Percentiles rank a stretch among this genome's conserved stretches.
phyloP scores from a whole-genome alignment of 2,329 filamentous ascomycete species.

The Herpomyces periplanetae region DNA sequence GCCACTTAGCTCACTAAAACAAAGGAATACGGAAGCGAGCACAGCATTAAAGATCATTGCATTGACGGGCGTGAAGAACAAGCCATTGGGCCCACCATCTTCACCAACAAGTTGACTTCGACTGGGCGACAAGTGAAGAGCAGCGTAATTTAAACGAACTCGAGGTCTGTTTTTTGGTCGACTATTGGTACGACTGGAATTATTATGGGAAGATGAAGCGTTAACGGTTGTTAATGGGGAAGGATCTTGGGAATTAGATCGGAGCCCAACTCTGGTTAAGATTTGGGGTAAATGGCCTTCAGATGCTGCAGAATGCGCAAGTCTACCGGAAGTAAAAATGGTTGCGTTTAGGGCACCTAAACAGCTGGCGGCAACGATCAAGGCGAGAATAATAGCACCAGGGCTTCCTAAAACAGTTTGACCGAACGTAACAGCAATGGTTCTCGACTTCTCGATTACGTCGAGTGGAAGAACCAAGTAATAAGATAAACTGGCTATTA shows the following conservation, averaged over 20 bases:
- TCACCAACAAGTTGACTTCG: conserved; percentile 13
- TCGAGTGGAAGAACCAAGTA: conserved; percentile 57
- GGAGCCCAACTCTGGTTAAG: conserved; percentile 42
- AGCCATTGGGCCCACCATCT: conserved; percentile 33
- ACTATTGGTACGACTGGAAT: conserved; percentile 1
- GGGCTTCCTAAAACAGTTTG: conserved; percentile 49
- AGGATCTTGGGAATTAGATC: not conserved
- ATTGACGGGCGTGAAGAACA: conserved; percentile 79
- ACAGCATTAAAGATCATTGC: conserved; percentile 44
- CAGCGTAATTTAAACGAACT: conserved; percentile 4
- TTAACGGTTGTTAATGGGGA: not conserved
- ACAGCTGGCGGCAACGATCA: conserved; percentile 63
- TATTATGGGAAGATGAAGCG: not conserved
- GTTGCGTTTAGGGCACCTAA: conserved; percentile 81
- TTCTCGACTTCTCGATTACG: conserved; percentile 53
- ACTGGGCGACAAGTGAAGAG: conserved; percentile 7
- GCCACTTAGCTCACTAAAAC: conserved; percentile 60
- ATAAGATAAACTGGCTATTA: conserved; percentile 69
- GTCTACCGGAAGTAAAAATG: conserved; percentile 59
- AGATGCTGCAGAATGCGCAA: conserved; percentile 75
- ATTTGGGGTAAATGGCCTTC: conserved; percentile 61
- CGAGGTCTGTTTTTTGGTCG: not conserved
- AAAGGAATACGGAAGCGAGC: conserved; percentile 34
- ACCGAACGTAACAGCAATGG: conserved; percentile 79
- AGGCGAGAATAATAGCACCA: conserved; percentile 43